phyloP scores from a whole-genome alignment of 352 stramenopile genomes.

The Globisporangium heterothallicum region DNA sequence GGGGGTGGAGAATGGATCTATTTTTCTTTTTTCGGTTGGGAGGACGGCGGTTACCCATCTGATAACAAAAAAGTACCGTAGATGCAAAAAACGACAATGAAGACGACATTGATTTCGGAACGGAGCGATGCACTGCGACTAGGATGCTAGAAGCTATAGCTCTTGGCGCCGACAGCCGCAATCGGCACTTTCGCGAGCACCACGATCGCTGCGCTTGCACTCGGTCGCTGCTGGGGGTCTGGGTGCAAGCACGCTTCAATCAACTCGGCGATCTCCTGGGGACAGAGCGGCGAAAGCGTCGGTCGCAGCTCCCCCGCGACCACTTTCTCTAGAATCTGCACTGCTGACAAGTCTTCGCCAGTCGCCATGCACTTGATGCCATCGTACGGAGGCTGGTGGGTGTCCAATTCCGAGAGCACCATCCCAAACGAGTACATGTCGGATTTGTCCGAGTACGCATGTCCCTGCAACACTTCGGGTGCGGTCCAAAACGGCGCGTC shows the following conservation, averaged over 20 bases:
- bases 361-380: constrained; percentile 11
- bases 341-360: constrained; percentile 12
- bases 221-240: constrained; percentile 25
- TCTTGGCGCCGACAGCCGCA: constrained; percentile 15
- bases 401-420: constrained; percentile 51
- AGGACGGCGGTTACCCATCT: no score
- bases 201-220: constrained; percentile 15
- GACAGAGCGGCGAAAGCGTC: constrained; percentile 24
- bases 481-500: constrained; percentile 56
- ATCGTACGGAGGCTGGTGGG: constrained; percentile 27
- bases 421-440: constrained; percentile 79
- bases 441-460: constrained; percentile 36
- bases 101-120: no score
- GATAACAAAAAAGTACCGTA: no score
- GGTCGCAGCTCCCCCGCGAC: constrained; percentile 23
- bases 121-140: no score
- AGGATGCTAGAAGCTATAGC: constrained; percentile 33
- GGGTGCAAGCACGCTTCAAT: constrained; percentile 22
- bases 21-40: no score
- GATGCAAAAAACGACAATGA: no score
- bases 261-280: constrained; percentile 21
- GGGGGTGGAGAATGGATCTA: no score
- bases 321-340: constrained; percentile 29
- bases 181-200: constrained; percentile 16
- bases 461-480: constrained; percentile 58